phyloP scores from a whole-genome alignment of 1,139 yeast species.

The Taphrina betulina region DNA sequence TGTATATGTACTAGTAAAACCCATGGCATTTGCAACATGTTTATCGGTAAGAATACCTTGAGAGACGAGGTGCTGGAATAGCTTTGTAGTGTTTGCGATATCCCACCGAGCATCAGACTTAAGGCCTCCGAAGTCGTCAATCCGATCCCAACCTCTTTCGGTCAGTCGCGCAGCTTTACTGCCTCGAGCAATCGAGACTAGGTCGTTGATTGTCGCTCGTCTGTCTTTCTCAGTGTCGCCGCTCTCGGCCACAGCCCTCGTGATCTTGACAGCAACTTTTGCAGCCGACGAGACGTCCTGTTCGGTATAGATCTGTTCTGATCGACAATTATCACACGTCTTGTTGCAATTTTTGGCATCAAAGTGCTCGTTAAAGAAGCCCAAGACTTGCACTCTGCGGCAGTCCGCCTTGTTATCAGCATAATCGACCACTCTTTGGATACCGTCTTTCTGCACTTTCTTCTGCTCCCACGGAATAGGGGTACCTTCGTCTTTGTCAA shows the following conservation, averaged over 20 bases:
- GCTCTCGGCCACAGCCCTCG: constrained; percentile 56
- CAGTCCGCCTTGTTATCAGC: constrained; percentile 92
- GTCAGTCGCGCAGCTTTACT: constrained; percentile 62
- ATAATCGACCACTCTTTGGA: constrained; percentile 82
- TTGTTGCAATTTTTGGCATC: constrained; percentile 64
- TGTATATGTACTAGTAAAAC: constrained; percentile 77
- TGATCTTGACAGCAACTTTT: constrained; percentile 58
- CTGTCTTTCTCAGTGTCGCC: constrained; percentile 55
- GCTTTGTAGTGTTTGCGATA: constrained; percentile 62
- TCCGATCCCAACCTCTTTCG: constrained; percentile 60
- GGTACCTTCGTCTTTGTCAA: constrained; percentile 63
- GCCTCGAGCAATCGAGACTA: constrained; percentile 83
- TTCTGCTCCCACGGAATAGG: constrained; percentile 51
- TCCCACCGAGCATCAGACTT: constrained; percentile 52
- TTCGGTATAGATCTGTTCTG: constrained; percentile 53
- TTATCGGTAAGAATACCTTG: constrained; percentile 71
- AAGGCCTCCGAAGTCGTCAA: constrained; percentile 70
- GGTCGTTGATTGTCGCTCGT: constrained; percentile 53
- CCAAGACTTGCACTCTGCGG: constrained; percentile 80
- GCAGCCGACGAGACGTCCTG: constrained; percentile 73
- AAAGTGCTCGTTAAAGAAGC: constrained; percentile 83
- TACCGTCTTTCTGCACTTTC: constrained; percentile 73
- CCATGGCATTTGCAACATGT: constrained; percentile 64
- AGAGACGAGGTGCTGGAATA: constrained; percentile 72
- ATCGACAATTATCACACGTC: constrained; percentile 82